Base-by-base conservation (phyloP, 2,329 filamentous ascomycete species). In the Chalaropsis thielavioides region DNA sequence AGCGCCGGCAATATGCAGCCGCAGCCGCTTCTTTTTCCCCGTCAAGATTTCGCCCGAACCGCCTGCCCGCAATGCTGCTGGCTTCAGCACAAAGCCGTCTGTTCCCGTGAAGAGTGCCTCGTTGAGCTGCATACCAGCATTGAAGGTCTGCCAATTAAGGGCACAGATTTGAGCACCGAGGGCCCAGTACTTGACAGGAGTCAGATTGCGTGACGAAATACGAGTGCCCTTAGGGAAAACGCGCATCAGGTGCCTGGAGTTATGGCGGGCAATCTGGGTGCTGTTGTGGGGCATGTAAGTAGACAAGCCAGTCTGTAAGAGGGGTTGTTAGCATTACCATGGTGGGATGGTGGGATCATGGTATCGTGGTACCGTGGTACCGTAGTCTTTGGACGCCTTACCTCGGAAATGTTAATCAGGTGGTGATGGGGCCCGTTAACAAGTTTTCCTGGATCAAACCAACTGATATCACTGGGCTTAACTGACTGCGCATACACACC, bases 401-500 rank as follows among this genome's bases (percentile, higher is more conserved):
- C 61, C 54, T 88, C 85, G 1, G 85, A 88, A 2, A 88, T 79
- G 70, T 89, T 88, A 78, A 87, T 85, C 68, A 86, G 79, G 66
- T 86, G 84, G 70, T 86, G 81, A 67, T 85, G 82, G 40, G 83
- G 84, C 0, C 78, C 81, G 65, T 87, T 83, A 71, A 77, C 71
- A 31, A 81, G 72, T 17, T 73, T 68, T 2, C 75, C 76, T 2
- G 74, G 70, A 19, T 83, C 79, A 70, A 80, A 87, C 85, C 85
- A 88, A 0, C 83, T 84, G 69, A 84, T 82, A 72, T 88, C 80
- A 64, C 75, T 74, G 0, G 85, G 85, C 71, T 88, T 88, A 65
- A 88, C 83, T 0, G 83, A 86, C 71, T 88, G 85, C 0, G 85
- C 85, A 68, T 88, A 88, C 1, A 88, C 83, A 2, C 85, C 85